Base-by-base conservation (phyloP, 108 stramenopile species). In the Pseudonitzschia delicatissima region DNA sequence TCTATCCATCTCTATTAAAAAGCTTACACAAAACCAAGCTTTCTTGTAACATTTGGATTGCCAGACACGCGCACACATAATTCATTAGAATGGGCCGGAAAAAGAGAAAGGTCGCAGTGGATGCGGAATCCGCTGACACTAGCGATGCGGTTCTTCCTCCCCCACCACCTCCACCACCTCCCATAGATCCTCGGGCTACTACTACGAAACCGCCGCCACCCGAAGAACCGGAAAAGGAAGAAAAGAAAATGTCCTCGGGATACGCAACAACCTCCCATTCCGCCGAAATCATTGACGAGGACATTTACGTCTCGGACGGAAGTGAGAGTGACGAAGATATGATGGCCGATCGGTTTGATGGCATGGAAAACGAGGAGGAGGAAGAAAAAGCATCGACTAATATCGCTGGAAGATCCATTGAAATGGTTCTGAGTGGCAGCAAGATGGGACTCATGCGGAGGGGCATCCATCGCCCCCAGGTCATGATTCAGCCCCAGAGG, bases 361-460 rank as follows among this genome's bases (percentile, higher is more conserved):
- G 12, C 5, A 29, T 4, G 0, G 65, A 74, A 4, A 12, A 40
- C 9, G 57, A 57, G 12, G 27, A 11, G 3, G 57, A 39, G 5
- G 52, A 49, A 5, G 62, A 47, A 6, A 31, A 23, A 23, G 15
- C 13, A 23, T 6, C 50, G 2, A 58, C 37, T 26, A 37, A 42
- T 21, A 18, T 27, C 17, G 65, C 57, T 17, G 49, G 63, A 4
- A 27, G 58, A 13, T 45, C 64, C 42, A 20, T 80, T 5, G 90
- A 91, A 57, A 65, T 94, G 67, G 70, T 91, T 9, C 67, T 94
- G 59, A 78, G 77, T 18, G 73, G 81, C 13, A 87, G 88, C 7
- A 82, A 76, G 59, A 83, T 91, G 87, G 93, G 93, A 55, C 59
- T 94, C 39, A 94, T 94, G 93, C 68, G 87, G 28, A 72, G 88